A percentile compares a stretch with the other conserved stretches of the same genome.
Conservation (phyloP, 805 yeast genomes). For the Isabelozyma heimii region DNA sequence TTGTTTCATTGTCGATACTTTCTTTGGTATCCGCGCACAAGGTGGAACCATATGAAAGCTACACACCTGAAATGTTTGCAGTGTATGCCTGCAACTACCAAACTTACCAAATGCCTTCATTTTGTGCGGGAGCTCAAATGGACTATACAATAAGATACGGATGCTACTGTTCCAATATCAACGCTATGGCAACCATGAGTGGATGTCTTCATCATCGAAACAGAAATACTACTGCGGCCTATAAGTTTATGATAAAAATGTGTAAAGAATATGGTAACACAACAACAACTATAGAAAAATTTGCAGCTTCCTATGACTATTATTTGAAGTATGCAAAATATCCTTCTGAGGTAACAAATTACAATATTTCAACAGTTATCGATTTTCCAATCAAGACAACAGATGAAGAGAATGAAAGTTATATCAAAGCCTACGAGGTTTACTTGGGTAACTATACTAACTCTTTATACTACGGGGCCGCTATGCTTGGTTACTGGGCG, state of each 20-base stretch:
- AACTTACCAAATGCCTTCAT: conserved; percentile 5
- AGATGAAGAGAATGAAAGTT: conserved; percentile 5
- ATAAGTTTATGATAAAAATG: neutral
- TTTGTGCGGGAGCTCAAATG: conserved; percentile 1
- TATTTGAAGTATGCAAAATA: conserved; percentile 13
- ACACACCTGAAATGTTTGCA: neutral
- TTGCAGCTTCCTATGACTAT: conserved; percentile 1
- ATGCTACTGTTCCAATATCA: conserved; percentile 26
- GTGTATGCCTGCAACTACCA: conserved; percentile 5
- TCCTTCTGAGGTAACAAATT: conserved; percentile 16
- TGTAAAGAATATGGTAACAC: neutral
- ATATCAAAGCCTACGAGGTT: conserved; percentile 9
- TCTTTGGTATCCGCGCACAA: neutral
- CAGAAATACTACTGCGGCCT: neutral
- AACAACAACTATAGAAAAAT: neutral
- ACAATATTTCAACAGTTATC: conserved; percentile 16
- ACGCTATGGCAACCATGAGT: conserved; percentile 32
- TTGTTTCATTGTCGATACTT: neutral
- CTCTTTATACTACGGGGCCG: conserved; percentile 22
- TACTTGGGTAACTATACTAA: conserved; percentile 20
- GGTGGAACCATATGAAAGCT: conserved; percentile 1
- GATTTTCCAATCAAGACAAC: conserved; percentile 26
- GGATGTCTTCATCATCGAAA: neutral
- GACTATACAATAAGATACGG: conserved; percentile 10
- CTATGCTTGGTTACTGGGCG: neutral